These are phyloP conservation scores for Aristolochia contorta DNA, from an alignment of 164 flowering plant genomes.

Conservation along the genomic window DNA sequence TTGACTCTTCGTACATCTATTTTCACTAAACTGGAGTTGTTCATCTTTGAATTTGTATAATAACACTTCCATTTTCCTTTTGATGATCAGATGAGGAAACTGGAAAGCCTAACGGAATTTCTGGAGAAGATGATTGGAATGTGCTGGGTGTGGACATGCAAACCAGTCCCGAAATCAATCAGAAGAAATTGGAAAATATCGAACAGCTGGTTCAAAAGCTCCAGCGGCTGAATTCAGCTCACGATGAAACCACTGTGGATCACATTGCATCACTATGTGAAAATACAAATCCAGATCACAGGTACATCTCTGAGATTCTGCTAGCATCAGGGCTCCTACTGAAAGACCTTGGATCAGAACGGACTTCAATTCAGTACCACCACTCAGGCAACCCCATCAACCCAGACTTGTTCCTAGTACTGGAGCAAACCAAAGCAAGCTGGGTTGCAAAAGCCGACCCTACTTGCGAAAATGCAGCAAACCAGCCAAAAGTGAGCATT, in stretches of 20 bases:
- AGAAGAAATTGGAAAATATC: constrained; percentile 32
- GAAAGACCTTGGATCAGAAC: constrained; percentile 36
- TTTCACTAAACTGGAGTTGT: too few species aligned
- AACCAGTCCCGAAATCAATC: constrained; percentile 16
- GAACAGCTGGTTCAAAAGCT: constrained; percentile 36
- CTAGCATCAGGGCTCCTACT: constrained; percentile 68
- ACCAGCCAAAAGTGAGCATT: constrained; percentile 7
- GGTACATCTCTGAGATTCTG: constrained; percentile 60
- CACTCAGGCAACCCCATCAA: constrained; percentile 50
- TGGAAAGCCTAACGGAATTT: constrained; percentile 17
- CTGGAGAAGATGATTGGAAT: constrained; percentile 28
- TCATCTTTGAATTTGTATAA: too few species aligned
- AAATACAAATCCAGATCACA: constrained; percentile 37
- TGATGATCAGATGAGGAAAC: constrained; percentile 27
- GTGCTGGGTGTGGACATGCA: constrained; percentile 8
- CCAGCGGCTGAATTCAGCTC: constrained; percentile 18
- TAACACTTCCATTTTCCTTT: too few species aligned
- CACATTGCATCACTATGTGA: constrained; percentile 25
- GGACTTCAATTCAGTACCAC: constrained; percentile 34
- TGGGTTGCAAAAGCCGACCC: constrained; percentile 12
- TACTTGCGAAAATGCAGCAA: constrained; percentile 6
- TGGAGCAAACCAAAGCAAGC: constrained; percentile 50
- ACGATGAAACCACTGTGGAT: constrained; percentile 23
- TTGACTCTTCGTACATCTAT: too few species aligned
- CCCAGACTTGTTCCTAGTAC: constrained; percentile 56